Percentiles rank a stretch among this genome's conserved stretches.
Conservation (phyloP, 768 basidiomycete species). For the Tremella mesenterica region DNA sequence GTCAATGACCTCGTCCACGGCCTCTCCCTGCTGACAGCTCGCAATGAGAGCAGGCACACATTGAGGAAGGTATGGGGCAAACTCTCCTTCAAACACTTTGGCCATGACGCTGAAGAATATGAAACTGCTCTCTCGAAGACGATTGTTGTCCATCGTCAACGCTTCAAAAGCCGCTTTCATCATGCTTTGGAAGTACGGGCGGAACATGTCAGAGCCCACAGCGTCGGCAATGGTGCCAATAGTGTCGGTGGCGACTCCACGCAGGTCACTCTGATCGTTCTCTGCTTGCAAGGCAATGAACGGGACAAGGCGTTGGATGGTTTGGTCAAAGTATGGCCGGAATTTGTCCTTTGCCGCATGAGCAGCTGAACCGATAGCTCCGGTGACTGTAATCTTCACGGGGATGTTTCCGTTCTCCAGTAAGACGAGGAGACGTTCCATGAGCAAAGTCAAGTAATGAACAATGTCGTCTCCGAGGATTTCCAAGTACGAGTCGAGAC, state of each 20-base stretch:
- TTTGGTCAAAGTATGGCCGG: conserved; percentile 85
- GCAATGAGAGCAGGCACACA: conserved; percentile 77
- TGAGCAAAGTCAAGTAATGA: conserved; percentile 83
- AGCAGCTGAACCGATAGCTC: conserved; percentile 94
- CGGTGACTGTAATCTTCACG: conserved; percentile 89
- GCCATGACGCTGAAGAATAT: conserved; percentile 98
- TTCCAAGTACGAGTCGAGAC: conserved; percentile 91
- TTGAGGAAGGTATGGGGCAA: conserved; percentile 71
- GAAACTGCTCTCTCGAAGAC: conserved; percentile 90
- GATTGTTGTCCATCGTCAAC: conserved; percentile 66
- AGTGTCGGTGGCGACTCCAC: conserved; percentile 98
- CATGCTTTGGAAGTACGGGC: conserved; percentile 89
- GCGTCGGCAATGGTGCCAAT: conserved; percentile 97
- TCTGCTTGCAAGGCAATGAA: conserved; percentile 74
- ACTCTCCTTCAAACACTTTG: conserved; percentile 90
- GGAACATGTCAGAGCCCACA: conserved; percentile 85
- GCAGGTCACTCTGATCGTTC: conserved; percentile 86
- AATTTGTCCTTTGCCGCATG: conserved; percentile 89
- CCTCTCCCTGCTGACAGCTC: conserved; percentile 75
- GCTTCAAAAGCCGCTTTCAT: conserved; percentile 93
- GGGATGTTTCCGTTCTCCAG: conserved; percentile 76
- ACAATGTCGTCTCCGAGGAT: conserved; percentile 80
- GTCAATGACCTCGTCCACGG: conserved; percentile 53
- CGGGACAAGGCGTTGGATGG: conserved; percentile 76
- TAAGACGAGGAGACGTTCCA: conserved; percentile 82